Percentiles rank a stretch among this genome's conserved stretches.
Evolutionary conservation across 257 asterid species (phyloP).

Genomic region (Forsythia suspensa): DNA sequence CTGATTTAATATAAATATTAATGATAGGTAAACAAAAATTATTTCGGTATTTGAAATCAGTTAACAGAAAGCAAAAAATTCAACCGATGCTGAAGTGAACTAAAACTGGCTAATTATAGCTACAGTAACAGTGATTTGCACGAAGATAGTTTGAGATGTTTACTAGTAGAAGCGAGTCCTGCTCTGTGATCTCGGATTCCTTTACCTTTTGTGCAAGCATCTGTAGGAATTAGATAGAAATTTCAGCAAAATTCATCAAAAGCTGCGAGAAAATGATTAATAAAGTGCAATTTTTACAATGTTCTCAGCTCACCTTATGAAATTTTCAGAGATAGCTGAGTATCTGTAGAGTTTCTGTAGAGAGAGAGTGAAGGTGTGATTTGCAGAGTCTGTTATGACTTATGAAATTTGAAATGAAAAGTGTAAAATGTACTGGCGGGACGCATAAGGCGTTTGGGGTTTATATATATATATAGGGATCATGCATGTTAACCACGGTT

Average conservation of each 20-base stretch:
- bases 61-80: no score
- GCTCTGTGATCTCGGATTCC: constrained; percentile 88
- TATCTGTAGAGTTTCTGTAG: not conserved
- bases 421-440: constrained; percentile 37
- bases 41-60: no score
- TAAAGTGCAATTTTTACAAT: not conserved
- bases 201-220: constrained; percentile 72
- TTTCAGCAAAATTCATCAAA: constrained; percentile 7
- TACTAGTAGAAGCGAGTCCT: constrained; percentile 92
- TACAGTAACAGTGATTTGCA: not conserved
- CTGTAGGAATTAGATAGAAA: not conserved
- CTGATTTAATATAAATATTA: not conserved
- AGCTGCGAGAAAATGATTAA: not conserved
- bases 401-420: not conserved
- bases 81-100: not conserved
- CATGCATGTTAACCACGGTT: constrained; percentile 26
- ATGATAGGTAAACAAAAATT: no score
- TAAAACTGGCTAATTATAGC: not conserved
- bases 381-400: not conserved
- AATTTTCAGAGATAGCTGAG: not conserved
- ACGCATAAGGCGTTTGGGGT: not conserved
- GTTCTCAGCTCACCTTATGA: constrained; percentile 40
- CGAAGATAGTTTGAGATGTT: not conserved
- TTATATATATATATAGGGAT: not conserved
- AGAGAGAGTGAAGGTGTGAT: not conserved